Conservation (phyloP, 2,329 filamentous ascomycete genomes). For the Exophiala alcalophila region DNA sequence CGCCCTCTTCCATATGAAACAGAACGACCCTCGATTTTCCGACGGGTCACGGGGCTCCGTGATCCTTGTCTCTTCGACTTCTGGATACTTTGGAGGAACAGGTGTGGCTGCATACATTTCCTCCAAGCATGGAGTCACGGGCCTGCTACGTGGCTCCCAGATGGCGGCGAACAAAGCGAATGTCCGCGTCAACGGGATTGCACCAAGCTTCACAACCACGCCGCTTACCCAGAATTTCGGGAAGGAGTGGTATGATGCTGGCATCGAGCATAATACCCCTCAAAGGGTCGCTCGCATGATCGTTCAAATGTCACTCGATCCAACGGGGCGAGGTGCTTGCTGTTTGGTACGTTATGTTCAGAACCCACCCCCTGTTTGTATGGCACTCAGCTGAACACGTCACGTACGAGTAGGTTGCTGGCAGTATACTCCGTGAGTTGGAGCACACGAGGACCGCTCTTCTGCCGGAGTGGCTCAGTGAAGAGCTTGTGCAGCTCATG, state of each 20-base stretch:
- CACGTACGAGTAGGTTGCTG: neutral
- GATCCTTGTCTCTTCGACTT: slow-evolving; percentile 42
- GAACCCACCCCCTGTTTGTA: neutral
- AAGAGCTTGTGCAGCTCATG: slow-evolving; percentile 2
- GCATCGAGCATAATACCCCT: neutral
- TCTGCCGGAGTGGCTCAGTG: slow-evolving; percentile 2
- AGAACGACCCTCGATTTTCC: slow-evolving; percentile 28
- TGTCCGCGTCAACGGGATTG: slow-evolving; percentile 47
- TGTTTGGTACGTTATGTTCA: slow-evolving; percentile 5
- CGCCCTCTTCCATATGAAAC: slow-evolving; percentile 6
- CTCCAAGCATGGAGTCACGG: slow-evolving; percentile 45
- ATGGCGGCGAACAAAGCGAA: slow-evolving; percentile 35
- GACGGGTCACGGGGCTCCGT: slow-evolving; percentile 37
- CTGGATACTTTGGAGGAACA: slow-evolving; percentile 45
- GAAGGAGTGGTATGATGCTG: neutral
- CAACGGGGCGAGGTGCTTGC: neutral
- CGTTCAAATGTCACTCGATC: neutral
- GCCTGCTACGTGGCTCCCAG: slow-evolving; percentile 41
- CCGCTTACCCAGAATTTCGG: neutral
- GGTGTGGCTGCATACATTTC: slow-evolving; percentile 43
- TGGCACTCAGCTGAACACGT: neutral
- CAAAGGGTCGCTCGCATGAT: neutral
- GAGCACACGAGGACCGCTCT: slow-evolving; percentile 1
- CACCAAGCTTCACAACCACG: slow-evolving; percentile 45
- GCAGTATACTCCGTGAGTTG: slow-evolving; percentile 4